phyloP scores from a whole-genome alignment of 2,329 filamentous ascomycete species.

The Trichoderma lentiforme region DNA sequence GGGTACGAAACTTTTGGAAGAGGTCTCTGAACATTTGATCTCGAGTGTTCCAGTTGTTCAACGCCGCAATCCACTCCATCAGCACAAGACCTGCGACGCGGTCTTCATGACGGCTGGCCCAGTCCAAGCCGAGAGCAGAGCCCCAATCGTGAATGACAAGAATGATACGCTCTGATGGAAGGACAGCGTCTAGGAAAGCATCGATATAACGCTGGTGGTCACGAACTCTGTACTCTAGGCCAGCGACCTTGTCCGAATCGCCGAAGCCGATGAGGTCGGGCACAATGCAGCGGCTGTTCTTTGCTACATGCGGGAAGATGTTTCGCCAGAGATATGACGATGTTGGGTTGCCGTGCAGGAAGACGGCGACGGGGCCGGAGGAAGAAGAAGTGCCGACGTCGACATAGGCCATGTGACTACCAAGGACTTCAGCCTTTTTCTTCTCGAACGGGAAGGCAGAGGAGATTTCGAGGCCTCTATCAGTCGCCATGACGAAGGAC shows the following conservation, averaged over 20 bases:
- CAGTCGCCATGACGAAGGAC: background rate
- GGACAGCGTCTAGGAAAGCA: background rate
- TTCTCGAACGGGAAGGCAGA: background rate
- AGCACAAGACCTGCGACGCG: background rate
- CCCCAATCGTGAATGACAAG: constrained; percentile 2
- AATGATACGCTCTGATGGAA: background rate
- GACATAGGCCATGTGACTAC: background rate
- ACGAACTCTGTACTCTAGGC: background rate
- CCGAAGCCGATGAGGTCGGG: constrained; percentile 2
- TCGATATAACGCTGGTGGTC: constrained; percentile 8
- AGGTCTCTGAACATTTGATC: background rate
- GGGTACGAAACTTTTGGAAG: background rate
- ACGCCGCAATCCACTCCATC: background rate
- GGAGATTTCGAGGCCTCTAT: background rate
- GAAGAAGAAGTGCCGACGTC: background rate
- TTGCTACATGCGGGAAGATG: background rate
- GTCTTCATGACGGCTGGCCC: background rate
- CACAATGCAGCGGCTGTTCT: background rate
- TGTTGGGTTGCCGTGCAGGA: constrained; percentile 2
- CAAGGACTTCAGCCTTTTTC: background rate
- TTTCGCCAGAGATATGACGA: constrained; percentile 12
- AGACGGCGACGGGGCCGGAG: background rate
- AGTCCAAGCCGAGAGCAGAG: background rate
- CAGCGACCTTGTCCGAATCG: background rate
- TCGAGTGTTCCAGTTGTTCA: background rate